phyloP scores from a whole-genome alignment of 2,329 filamentous ascomycete genomes.

The Beauveria scarabaeidicola region DNA sequence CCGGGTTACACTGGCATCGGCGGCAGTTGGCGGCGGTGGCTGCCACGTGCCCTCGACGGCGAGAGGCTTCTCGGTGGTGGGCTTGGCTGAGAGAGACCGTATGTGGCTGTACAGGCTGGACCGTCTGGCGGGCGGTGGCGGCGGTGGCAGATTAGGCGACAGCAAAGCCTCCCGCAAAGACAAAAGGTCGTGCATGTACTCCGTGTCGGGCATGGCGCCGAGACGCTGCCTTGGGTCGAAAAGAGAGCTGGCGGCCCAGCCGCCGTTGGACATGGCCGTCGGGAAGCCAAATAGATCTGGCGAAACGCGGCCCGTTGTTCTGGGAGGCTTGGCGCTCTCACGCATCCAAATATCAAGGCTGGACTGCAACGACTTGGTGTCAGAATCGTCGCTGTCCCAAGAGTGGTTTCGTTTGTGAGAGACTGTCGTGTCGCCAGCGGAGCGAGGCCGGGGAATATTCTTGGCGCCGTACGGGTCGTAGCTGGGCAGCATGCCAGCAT shows the following conservation, averaged over 20 bases:
- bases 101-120: conserved; percentile 46
- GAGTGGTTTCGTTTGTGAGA: conserved; percentile 32
- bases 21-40: conserved; percentile 13
- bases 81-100: conserved; percentile 22
- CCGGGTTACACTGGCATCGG: conserved; percentile 12
- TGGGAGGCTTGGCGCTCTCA: conserved; percentile 37
- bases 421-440: conserved; percentile 37
- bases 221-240: conserved; percentile 29
- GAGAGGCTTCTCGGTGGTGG: conserved; percentile 10
- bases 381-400: conserved; percentile 38
- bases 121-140: conserved; percentile 41
- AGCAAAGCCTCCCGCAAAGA: conserved; percentile 32
- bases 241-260: conserved; percentile 42
- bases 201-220: conserved; percentile 22
- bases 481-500: background rate
- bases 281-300: conserved; percentile 50
- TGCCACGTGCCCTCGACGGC: conserved; percentile 12
- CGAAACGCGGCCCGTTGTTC: conserved; percentile 26
- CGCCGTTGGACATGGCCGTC: conserved; percentile 22
- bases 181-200: conserved; percentile 40
- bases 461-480: conserved; percentile 12
- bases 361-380: conserved; percentile 35
- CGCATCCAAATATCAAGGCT: conserved; percentile 51
- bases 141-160: conserved; percentile 31
- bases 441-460: conserved; percentile 34